phyloP scores from a whole-genome alignment of 202 grass and related monocot species.

The Schoenoplectus triqueter region DNA sequence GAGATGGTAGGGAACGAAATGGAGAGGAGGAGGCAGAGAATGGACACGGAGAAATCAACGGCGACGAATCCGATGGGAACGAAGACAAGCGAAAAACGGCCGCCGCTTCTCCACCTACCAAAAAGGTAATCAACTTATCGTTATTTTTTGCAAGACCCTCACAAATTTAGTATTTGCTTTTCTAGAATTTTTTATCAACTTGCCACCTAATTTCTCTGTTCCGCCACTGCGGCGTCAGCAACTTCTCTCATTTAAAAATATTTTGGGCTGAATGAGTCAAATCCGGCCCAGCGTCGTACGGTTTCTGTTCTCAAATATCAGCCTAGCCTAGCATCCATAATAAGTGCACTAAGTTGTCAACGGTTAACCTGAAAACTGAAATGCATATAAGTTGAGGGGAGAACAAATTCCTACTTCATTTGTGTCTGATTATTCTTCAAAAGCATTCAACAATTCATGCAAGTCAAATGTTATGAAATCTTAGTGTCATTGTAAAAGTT shows the following conservation, averaged over 20 bases:
- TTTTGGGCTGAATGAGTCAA: not conserved
- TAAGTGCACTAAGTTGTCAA: not conserved
- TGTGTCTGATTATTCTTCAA: not conserved
- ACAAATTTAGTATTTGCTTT: slow-evolving; percentile 7
- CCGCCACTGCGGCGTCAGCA: not conserved
- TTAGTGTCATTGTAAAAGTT: not conserved
- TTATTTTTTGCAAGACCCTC: not conserved
- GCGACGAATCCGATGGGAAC: slow-evolving; percentile 53
- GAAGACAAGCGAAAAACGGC: slow-evolving; percentile 39
- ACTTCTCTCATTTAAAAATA: not conserved
- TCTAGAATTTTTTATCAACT: not conserved
- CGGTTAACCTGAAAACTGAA: not conserved
- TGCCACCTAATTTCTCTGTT: not conserved
- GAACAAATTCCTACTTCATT: not conserved
- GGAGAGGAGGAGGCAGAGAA: slow-evolving; percentile 41
- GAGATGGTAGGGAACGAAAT: slow-evolving; percentile 44
- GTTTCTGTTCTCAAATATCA: not conserved
- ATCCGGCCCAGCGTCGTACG: not conserved
- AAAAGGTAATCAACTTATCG: slow-evolving; percentile 55
- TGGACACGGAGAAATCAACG: slow-evolving; percentile 44
- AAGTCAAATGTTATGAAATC: not conserved
- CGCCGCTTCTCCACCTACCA: slow-evolving; percentile 51
- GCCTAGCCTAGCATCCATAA: not conserved
- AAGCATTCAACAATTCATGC: not conserved
- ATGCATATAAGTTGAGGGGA: not conserved